Evolutionary conservation across 768 basidiomycete genomes (phyloP), one percentile per base, ranked within the genome.

Genomic region (Mycena crocata): DNA sequence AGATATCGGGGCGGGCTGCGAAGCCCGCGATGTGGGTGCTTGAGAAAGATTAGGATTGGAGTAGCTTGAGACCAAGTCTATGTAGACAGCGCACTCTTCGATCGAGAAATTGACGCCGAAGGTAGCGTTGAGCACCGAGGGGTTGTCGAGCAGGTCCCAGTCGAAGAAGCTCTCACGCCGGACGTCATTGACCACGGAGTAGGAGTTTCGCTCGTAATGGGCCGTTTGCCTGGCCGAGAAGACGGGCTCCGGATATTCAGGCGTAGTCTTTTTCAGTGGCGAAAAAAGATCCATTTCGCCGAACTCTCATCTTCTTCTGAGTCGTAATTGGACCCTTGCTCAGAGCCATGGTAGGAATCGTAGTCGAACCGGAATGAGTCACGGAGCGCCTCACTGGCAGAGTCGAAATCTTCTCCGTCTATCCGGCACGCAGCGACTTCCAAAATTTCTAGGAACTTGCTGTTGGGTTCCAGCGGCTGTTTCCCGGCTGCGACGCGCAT

Each of bases 51-150:
- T 44, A 44, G 35, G 40, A 40, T 21, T 28, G 24, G n/a, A n/a
- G n/a, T n/a, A n/a, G n/a, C 21, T 40, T 46, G 32, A 51, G n/a
- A 32, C 15, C 23, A 37, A 39, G 26, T 15, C n/a, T 31, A 12
- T 19, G 42, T 17, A 35, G 21, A 45, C 21, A 45, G 64, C 65
- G 65, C 40, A 67, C 66, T 52, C 66, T 62, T 67, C 54, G n/a
- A 62, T 67, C 5, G 37, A 57, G 55, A 62, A 57, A 37, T 67
- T 52, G 26, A 32, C 39, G 3, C 66, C 60, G 19, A 62, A 67
- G 15, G 62, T 39, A 13, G 57, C 40, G 42, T 67, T 52, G 31
- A 66, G 19, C 13, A 51, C 54, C 24, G 65, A 57, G 2, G 40
- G 4, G 24, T 45, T 62, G 39, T 67, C 59, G 39, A 67, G 15